Percentiles rank a stretch among this genome's conserved stretches.
phyloP scores from a whole-genome alignment of 2,329 filamentous ascomycete species.

The Phaeoacremonium minimum region DNA sequence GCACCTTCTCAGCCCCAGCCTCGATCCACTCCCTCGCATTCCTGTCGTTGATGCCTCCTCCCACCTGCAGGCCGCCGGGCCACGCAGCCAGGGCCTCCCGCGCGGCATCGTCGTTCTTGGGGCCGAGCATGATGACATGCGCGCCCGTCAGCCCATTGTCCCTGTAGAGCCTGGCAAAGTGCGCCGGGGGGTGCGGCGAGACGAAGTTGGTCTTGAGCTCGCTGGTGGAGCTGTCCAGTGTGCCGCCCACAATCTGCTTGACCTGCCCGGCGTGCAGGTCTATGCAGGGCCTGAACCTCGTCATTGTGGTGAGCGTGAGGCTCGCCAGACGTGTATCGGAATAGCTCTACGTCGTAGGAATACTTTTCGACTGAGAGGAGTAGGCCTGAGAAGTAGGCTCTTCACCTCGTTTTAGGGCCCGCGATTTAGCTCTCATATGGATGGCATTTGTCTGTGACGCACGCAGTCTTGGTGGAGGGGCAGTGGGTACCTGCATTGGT shows the following conservation, averaged over 20 bases:
- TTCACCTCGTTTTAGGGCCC: too few relatives aligned
- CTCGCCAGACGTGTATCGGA: not conserved
- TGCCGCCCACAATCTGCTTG: conserved; percentile 97
- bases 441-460: too few relatives aligned
- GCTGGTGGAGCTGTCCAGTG: conserved; percentile 63
- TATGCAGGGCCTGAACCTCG: conserved; percentile 91
- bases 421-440: too few relatives aligned
- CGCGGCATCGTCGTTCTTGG: conserved; percentile 78
- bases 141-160: conserved; percentile 70
- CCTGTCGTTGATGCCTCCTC: conserved; percentile 83
- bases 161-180: conserved; percentile 81
- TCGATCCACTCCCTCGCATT: conserved; percentile 88
- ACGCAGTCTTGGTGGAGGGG: too few relatives aligned
- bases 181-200: conserved; percentile 72
- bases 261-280: conserved; percentile 96
- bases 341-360: not conserved
- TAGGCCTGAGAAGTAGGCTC: too few relatives aligned
- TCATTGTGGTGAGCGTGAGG: conserved; percentile 56
- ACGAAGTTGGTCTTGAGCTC: conserved; percentile 88
- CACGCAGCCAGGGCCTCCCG: conserved; percentile 72
- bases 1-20: conserved; percentile 82
- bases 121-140: conserved; percentile 95
- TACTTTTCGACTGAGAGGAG: not conserved
- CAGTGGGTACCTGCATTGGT: too few relatives aligned
- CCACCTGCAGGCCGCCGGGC: conserved; percentile 79